A percentile compares a stretch with the other conserved stretches of the same genome.
phyloP scores from a whole-genome alignment of 176 grass and related monocot species.

The Puccinellia tenuiflora region DNA sequence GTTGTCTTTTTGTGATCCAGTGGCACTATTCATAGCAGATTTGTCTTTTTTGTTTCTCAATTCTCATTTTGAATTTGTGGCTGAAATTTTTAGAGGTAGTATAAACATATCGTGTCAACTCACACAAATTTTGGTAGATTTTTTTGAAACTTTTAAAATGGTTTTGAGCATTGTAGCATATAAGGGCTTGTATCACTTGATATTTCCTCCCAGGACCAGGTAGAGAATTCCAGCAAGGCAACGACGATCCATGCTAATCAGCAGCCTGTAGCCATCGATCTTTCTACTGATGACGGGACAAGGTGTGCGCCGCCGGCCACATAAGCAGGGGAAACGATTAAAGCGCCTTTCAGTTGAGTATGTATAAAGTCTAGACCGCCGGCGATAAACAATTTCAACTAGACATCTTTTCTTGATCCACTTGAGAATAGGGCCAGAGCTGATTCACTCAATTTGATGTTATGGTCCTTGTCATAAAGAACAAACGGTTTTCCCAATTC shows the following conservation, averaged over 20 bases:
- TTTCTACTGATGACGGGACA: conserved; percentile 19
- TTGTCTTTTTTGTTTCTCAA: too few species aligned
- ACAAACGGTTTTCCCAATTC: too few species aligned
- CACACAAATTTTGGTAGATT: too few species aligned
- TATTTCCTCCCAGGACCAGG: too few species aligned
- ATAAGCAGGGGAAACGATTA: conserved; percentile 33
- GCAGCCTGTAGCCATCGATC: conserved; percentile 25
- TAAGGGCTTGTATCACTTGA: too few species aligned
- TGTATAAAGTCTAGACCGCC: background rate
- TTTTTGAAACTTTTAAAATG: too few species aligned
- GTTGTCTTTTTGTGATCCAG: too few species aligned
- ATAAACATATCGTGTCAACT: too few species aligned
- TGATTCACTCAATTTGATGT: background rate
- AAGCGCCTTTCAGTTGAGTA: conserved; percentile 20
- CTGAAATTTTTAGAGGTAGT: too few species aligned
- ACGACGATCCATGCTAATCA: conserved; percentile 5
- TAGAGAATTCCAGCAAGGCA: conserved; percentile 22
- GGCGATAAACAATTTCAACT: background rate
- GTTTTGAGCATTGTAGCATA: too few species aligned
- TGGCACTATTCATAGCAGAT: too few species aligned
- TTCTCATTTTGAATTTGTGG: too few species aligned
- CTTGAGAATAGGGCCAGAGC: background rate
- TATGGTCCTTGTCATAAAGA: background rate
- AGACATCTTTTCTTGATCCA: background rate
- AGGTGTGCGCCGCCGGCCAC: conserved; percentile 26